Evolutionary conservation across 305 asterid genomes (phyloP), one percentile per base, ranked within the genome.

Genomic region (Fraxinus platypoda): DNA sequence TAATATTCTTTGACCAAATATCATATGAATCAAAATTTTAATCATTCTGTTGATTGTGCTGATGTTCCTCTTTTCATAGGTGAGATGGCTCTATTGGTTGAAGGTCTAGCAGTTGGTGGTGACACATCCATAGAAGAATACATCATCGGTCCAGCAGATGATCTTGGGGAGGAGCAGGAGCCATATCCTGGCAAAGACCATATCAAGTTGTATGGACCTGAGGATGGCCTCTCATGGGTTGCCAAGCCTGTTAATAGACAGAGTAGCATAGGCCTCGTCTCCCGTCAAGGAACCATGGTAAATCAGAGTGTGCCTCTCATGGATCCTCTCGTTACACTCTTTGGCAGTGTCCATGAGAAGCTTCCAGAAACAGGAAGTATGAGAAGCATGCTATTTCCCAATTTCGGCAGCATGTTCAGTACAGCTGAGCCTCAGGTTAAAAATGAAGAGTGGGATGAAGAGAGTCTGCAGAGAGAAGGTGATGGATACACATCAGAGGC

Each of bases 1-100:
- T 54, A 54, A 54, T 6, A 6, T 54, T 54, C 66, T 54, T n/a
- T 54, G 25, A 54, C 26, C 66, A 54, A n/a, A 54, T 54, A 54
- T 54, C 25, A 3, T 4, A 54, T 70, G 26, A 19, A 28, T 62
- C 41, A 43, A 77, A 52, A 66, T 77, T 71, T 31, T 11, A 25
- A 64, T 25, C 37, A 68, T 68, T 30, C 68, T 52, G 15, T 70
- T 26, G 73, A 76, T 80, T 82, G 3, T 84, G 78, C 74, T 75
- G 35, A 83, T 64, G 31, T 66, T 46, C 46, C 79, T 83, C 85
- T 78, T 74, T 82, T 57, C 46, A 62, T 86, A 95, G 98, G 95
- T 81, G 98, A 95, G 91, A 92, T 95, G 98, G 97, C 98, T 81
- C 88, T 95, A 79, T 85, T 95, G 85, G 98, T 95, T 41, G 98